Evolutionary conservation across 1,284 basidiomycete species (phyloP), one percentile per base, ranked within the genome.

Genomic region (Cystobasidiaceae sp.): DNA sequence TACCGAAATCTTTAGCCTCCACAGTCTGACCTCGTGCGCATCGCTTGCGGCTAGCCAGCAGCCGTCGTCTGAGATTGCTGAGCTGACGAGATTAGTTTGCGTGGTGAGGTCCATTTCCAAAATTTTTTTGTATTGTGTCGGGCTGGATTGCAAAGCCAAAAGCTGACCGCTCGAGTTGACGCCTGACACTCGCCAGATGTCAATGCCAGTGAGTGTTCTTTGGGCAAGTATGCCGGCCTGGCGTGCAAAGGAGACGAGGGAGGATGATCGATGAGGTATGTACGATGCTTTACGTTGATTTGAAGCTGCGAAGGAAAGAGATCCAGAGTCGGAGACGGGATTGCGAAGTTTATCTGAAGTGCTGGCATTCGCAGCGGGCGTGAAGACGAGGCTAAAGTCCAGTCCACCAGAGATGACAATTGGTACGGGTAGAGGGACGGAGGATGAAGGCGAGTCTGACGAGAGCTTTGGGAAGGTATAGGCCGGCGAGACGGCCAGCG

Each of bases 371-470:
- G 68, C 67, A 48, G 76, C 82, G 41, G 97, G 82, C 79, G 96
- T 92, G 82, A 94, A 97, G 77, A 97, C 94, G 75, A 97, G 86
- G 62, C 91, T 93, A 74, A 94, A 93, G 78, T 97, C 97, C 45
- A 94, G 93, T 21, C 92, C 90, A 68, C 91, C 96, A 0, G 92
- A 94, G 8, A 86, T 88, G 25, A 99, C 83, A 43, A 98, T 80
- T 0, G 94, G 93, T 0, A 89, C 87, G 39, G 86, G 72, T 84
- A n/a, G 28, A 9, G 54, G n/a, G n/a, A 25, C 54, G 17, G 32
- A 8, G 13, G 5, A 30, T 21, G 7, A 45, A 67, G 68, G 27
- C 59, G 67, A 79, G 71, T 19, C 66, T 52, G 21, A 68, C 23
- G 13, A 72, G 55, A 19, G 76, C 17, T 81, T 84, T 48, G 84